Conservation (phyloP, 192 early-diverging fungal genomes). For the Dissophora globulifera region DNA sequence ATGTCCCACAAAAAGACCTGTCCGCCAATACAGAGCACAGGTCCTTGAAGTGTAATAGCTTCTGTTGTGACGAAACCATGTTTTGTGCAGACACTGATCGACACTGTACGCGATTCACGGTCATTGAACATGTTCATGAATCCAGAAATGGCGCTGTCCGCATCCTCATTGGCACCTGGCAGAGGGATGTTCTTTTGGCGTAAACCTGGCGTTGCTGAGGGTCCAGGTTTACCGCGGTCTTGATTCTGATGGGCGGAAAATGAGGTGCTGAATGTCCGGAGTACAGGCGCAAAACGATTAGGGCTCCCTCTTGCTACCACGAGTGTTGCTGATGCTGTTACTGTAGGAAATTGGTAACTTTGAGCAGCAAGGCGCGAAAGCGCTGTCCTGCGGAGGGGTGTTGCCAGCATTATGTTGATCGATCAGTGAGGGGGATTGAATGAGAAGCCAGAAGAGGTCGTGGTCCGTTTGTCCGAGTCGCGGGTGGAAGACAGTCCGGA, state of each 20-base stretch:
- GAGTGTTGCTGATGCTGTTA: neutral
- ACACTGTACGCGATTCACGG: conserved; percentile 49
- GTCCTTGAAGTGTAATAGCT: conserved; percentile 56
- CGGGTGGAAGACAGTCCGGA: too few relatives aligned
- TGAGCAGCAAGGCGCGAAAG: neutral
- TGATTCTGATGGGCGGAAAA: neutral
- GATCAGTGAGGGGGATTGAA: neutral
- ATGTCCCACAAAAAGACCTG: conserved; percentile 68
- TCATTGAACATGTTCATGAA: conserved; percentile 71
- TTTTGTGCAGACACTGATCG: conserved; percentile 60
- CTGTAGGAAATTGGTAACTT: neutral
- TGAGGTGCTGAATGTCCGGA: conserved; percentile 1
- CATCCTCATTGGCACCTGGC: conserved; percentile 36
- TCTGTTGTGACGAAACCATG: conserved; percentile 66
- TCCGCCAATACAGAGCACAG: conserved; percentile 64
- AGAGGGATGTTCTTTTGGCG: conserved; percentile 38
- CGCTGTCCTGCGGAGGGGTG: neutral
- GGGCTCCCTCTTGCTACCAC: neutral
- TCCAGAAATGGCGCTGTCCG: conserved; percentile 52
- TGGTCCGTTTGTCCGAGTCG: neutral
- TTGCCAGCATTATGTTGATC: neutral
- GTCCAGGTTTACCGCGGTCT: neutral
- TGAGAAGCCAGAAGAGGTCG: neutral
- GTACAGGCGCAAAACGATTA: neutral
- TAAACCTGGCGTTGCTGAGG: neutral